phyloP scores from a whole-genome alignment of 2,329 filamentous ascomycete species.

The Paecilomyces sp. region DNA sequence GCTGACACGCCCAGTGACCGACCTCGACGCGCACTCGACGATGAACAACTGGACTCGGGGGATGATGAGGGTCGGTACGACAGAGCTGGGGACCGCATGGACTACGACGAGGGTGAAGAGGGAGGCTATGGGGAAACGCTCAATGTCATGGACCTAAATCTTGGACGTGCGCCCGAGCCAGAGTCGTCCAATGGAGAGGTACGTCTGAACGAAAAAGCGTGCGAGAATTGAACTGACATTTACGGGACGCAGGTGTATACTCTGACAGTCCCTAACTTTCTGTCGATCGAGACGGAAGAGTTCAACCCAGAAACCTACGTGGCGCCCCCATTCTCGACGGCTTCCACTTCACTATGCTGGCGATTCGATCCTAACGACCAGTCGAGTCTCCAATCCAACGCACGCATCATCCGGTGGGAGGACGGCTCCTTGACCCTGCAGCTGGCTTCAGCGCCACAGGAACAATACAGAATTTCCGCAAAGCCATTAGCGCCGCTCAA shows the following conservation, averaged over 20 bases:
- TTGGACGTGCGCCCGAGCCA: conserved; percentile 52
- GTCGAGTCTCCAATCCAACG: conserved; percentile 55
- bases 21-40: conserved; percentile 46
- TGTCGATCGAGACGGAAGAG: conserved; percentile 54
- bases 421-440: conserved; percentile 61
- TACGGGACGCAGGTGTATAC: conserved; percentile 46
- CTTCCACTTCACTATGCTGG: conserved; percentile 59
- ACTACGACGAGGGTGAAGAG: conserved; percentile 34
- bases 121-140: conserved; percentile 40
- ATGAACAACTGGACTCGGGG: conserved; percentile 57
- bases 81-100: conserved; percentile 40
- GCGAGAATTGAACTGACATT: not conserved
- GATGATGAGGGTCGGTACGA: conserved; percentile 54
- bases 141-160: conserved; percentile 48
- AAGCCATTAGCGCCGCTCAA: conserved; percentile 53
- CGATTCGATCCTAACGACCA: conserved; percentile 55
- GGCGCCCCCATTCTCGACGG: conserved; percentile 55
- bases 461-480: conserved; percentile 54
- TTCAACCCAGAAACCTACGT: conserved; percentile 57
- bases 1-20: conserved; percentile 17
- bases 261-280: conserved; percentile 56
- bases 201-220: conserved; percentile 6
- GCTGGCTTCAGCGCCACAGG: conserved; percentile 53
- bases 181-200: conserved; percentile 40
- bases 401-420: conserved; percentile 59